Evolutionary conservation across 805 yeast species (phyloP).

Genomic region (Monosporozyma solicola): DNA sequence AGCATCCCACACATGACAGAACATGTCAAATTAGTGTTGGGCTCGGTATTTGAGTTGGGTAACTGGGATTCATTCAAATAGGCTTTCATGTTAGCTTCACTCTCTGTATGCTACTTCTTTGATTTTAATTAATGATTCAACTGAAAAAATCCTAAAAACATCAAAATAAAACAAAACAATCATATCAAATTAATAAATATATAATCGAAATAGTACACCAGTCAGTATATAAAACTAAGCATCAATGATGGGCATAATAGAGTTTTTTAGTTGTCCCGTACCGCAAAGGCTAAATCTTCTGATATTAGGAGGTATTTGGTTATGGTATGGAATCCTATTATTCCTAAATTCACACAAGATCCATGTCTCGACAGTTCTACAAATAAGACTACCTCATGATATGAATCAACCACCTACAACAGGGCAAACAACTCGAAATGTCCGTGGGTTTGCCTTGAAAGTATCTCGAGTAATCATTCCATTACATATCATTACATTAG

Average conservation of each 20-base stretch:
- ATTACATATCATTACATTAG: constrained; percentile 9
- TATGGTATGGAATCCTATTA: constrained; percentile 44
- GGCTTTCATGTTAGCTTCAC: not conserved
- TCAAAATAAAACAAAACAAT: not conserved
- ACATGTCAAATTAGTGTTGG: constrained; percentile 70
- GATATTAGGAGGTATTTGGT: constrained; percentile 40
- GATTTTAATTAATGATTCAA: not conserved
- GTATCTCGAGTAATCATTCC: constrained; percentile 21
- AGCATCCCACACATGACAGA: constrained; percentile 72
- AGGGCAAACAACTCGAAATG: constrained; percentile 33
- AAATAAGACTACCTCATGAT: constrained; percentile 16
- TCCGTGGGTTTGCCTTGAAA: constrained; percentile 17
- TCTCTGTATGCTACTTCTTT: not conserved
- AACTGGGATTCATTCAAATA: constrained; percentile 15
- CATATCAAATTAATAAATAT: not conserved
- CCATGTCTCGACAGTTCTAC: constrained; percentile 32
- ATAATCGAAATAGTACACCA: not conserved
- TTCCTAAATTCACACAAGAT: constrained; percentile 33
- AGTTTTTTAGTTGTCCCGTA: constrained; percentile 28
- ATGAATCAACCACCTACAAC: constrained; percentile 23
- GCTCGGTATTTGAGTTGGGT: constrained; percentile 62
- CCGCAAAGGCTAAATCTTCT: constrained; percentile 45
- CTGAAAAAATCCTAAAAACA: not conserved
- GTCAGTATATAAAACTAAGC: not conserved
- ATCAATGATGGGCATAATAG: not conserved